Conservation (phyloP, 805 yeast genomes). For the Candida silvicultrix region DNA sequence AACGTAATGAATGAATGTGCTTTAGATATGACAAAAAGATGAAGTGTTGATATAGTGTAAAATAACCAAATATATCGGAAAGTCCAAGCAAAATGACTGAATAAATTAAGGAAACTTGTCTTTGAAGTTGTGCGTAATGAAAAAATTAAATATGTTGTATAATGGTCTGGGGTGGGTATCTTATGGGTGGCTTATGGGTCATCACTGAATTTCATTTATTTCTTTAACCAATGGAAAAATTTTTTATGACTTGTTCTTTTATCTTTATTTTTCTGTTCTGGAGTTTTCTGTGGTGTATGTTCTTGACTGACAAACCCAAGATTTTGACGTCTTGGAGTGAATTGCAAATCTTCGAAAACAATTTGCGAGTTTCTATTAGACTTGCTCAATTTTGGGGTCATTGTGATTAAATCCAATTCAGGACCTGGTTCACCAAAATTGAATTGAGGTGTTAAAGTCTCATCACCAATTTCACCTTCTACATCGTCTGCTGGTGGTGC, state of each 20-base stretch:
- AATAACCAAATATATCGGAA: too few species aligned
- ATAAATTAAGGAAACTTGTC: too few species aligned
- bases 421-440: constrained; percentile 25
- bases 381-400: constrained; percentile 35
- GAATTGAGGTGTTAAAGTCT: constrained; percentile 17
- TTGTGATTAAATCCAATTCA: constrained; percentile 17
- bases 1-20: too few species aligned
- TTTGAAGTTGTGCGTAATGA: too few species aligned
- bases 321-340: not conserved
- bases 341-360: not conserved
- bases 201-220: too few species aligned
- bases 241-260: constrained; percentile 2
- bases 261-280: not conserved
- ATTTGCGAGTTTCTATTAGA: constrained; percentile 58
- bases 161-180: too few species aligned
- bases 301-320: not conserved
- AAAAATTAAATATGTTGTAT: too few species aligned
- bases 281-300: not conserved
- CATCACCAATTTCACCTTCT: constrained; percentile 14
- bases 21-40: too few species aligned
- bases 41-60: too few species aligned
- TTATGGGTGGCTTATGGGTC: too few species aligned
- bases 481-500: too few species aligned
- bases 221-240: constrained; percentile 11
- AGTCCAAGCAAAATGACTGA: too few species aligned